Evolutionary conservation across 108 stramenopile species (phyloP).

Genomic region (Parietichytrium sp.): DNA sequence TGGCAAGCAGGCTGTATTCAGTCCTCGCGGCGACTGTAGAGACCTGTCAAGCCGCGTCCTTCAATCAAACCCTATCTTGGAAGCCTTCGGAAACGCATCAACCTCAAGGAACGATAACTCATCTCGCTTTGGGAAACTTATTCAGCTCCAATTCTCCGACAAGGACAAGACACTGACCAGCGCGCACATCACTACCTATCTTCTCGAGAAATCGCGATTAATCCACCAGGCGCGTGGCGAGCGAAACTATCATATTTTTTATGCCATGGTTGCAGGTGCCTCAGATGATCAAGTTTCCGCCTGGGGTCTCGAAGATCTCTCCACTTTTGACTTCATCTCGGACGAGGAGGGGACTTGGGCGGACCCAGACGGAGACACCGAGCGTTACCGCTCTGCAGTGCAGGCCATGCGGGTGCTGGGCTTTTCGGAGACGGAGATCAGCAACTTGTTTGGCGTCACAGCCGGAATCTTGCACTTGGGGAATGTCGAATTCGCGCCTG

Average conservation of each 20-base stretch:
- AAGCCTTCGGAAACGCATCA: conserved; percentile 29
- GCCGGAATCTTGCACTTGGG: conserved; percentile 53
- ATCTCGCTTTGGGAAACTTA: conserved; percentile 8
- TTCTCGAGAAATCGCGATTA: conserved; percentile 33
- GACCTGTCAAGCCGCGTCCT: conserved; percentile 17
- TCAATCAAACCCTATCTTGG: conserved; percentile 4
- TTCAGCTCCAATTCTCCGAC: neutral
- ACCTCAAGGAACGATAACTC: conserved; percentile 11
- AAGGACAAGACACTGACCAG: neutral
- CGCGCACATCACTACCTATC: conserved; percentile 24
- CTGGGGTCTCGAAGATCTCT: conserved; percentile 12
- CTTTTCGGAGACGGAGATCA: neutral
- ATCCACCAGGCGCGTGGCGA: conserved; percentile 32
- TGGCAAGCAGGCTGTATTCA: neutral
- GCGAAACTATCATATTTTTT: conserved; percentile 43
- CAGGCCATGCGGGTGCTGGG: conserved; percentile 8
- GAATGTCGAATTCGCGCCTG: conserved; percentile 43
- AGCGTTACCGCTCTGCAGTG: neutral
- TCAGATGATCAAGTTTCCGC: neutral
- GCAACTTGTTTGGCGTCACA: neutral
- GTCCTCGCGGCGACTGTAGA: neutral
- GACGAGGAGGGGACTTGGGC: neutral
- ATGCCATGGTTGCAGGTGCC: neutral
- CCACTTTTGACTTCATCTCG: conserved; percentile 15
- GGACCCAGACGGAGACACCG: neutral